Evolutionary conservation across 257 asterid genomes (phyloP).

Genomic region (Penstemon barbatus): DNA sequence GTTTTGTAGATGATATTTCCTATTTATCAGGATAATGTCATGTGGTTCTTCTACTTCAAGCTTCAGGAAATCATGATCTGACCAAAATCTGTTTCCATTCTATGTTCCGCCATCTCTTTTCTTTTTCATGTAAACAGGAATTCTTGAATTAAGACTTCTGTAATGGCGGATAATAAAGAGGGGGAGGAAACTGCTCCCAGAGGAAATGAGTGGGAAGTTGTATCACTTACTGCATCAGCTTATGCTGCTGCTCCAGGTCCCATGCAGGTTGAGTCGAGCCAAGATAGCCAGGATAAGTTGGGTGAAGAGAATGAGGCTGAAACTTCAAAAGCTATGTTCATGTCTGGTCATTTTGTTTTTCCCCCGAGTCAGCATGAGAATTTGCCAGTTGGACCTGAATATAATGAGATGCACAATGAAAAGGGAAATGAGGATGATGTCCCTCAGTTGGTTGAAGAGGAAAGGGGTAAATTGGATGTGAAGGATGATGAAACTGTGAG

Average conservation of each 20-base stretch:
- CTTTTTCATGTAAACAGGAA: background rate
- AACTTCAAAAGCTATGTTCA: constrained; percentile 62
- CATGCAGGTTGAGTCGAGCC: constrained; percentile 34
- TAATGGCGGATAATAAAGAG: constrained; percentile 30
- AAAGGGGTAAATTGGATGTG: constrained; percentile 27
- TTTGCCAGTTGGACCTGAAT: constrained; percentile 51
- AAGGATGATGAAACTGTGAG: constrained; percentile 38
- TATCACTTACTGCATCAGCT: constrained; percentile 75
- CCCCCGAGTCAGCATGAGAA: constrained; percentile 81
- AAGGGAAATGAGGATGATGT: constrained; percentile 34
- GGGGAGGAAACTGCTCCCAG: constrained; percentile 53
- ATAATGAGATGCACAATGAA: constrained; percentile 36
- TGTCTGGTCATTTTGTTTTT: constrained; percentile 74
- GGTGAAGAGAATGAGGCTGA: constrained; percentile 46
- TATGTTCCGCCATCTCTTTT: background rate
- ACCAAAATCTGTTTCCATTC: background rate
- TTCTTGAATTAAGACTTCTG: background rate
- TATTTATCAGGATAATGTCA: background rate
- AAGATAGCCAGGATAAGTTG: constrained; percentile 33
- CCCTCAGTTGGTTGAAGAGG: constrained; percentile 35
- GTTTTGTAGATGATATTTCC: background rate
- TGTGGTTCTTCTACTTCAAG: background rate
- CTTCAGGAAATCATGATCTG: background rate
- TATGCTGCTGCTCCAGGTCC: constrained; percentile 81
- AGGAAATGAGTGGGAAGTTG: constrained; percentile 93